phyloP scores from a whole-genome alignment of 2,329 filamentous ascomycete species.

The Trichoderma polysporum region DNA sequence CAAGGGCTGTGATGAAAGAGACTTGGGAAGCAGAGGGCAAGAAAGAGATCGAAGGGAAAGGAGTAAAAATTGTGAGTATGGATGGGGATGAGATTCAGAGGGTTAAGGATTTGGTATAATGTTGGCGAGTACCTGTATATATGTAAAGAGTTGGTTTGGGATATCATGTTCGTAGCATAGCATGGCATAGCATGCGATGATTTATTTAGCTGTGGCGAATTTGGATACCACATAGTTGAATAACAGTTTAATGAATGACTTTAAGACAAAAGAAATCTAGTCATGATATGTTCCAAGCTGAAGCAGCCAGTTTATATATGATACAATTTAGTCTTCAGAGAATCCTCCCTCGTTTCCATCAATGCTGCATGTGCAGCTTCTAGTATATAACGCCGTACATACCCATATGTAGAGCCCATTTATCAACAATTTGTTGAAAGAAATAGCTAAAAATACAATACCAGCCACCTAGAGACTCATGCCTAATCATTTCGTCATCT shows the following conservation, averaged over 20 bases:
- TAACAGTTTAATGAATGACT: background rate
- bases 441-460: too few species aligned
- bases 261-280: background rate
- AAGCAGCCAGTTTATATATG: background rate
- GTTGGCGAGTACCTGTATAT: too few species aligned
- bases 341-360: background rate
- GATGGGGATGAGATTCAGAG: background rate
- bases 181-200: background rate
- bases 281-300: background rate
- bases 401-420: background rate
- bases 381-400: background rate
- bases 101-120: background rate
- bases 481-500: background rate
- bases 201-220: background rate
- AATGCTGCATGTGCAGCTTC: background rate
- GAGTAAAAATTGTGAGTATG: conserved; percentile 1
- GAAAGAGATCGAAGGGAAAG: background rate
- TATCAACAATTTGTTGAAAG: background rate
- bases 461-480: too few species aligned
- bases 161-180: background rate
- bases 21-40: conserved; percentile 57
- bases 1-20: conserved; percentile 65
- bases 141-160: too few species aligned
- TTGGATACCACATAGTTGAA: background rate
- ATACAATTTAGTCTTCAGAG: background rate